phyloP scores from a whole-genome alignment of 352 stramenopile genomes.

The Globisporangium recalcitrans region DNA sequence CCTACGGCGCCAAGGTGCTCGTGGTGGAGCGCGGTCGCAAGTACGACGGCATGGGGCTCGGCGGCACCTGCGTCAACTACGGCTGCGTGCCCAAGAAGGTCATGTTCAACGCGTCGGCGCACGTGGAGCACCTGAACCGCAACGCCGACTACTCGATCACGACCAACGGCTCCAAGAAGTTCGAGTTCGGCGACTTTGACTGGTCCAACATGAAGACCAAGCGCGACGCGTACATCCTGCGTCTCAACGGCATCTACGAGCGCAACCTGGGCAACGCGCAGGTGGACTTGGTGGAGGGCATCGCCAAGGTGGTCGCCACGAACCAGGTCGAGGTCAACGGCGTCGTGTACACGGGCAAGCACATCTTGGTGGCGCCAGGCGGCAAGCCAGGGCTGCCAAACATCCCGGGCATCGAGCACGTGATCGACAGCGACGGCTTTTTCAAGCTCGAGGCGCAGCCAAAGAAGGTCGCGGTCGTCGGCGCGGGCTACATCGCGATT shows the following conservation, averaged over 20 bases:
- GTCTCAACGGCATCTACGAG: slow-evolving; percentile 97
- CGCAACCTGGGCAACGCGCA: slow-evolving; percentile 89
- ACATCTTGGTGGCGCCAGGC: slow-evolving; percentile 95
- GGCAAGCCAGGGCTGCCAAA: slow-evolving; percentile 82
- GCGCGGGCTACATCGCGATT: slow-evolving; percentile 96
- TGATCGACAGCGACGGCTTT: slow-evolving; percentile 95
- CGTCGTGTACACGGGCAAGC: slow-evolving; percentile 72
- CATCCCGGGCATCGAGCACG: slow-evolving; percentile 88
- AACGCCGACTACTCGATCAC: slow-evolving; percentile 69
- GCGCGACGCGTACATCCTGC: slow-evolving; percentile 92
- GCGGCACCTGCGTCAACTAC: slow-evolving; percentile 98
- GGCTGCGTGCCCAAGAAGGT: slow-evolving; percentile 99
- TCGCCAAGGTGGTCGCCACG: slow-evolving; percentile 82
- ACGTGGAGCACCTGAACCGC: slow-evolving; percentile 74
- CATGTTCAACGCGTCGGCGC: slow-evolving; percentile 89
- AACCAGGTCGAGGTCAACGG: slow-evolving; percentile 82
- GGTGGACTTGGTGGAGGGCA: slow-evolving; percentile 86
- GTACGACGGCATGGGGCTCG: slow-evolving; percentile 43
- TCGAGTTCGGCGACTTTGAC: slow-evolving; percentile 60
- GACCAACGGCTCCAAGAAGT: slow-evolving; percentile 22
- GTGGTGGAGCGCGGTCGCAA: slow-evolving; percentile 84
- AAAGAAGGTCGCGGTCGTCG: slow-evolving; percentile 90
- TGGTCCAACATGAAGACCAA: slow-evolving; percentile 90
- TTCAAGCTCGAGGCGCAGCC: slow-evolving; percentile 93
- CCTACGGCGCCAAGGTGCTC: slow-evolving; percentile 93